phyloP scores from a whole-genome alignment of 768 basidiomycete genomes.

The Roridomyces roridus region DNA sequence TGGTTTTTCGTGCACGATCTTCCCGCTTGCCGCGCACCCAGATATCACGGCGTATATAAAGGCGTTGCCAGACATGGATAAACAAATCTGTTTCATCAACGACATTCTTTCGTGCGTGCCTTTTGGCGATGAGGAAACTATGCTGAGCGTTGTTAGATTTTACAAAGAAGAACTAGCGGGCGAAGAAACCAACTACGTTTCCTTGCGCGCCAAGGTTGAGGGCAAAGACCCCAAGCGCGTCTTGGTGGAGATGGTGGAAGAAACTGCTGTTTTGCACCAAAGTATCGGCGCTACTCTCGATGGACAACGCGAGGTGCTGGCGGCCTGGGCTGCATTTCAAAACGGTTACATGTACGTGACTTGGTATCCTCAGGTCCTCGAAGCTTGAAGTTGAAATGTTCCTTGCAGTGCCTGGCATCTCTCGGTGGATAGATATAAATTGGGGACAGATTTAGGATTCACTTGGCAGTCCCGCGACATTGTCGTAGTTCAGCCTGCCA shows the following conservation, averaged over 20 bases:
- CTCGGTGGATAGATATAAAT: not conserved
- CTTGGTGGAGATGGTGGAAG: slow-evolving; percentile 11
- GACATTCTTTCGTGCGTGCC: slow-evolving; percentile 28
- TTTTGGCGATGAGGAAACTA: not conserved
- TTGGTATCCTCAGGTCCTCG: not conserved
- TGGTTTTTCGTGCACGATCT: slow-evolving; percentile 20
- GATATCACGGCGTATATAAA: slow-evolving; percentile 22
- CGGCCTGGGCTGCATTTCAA: not conserved
- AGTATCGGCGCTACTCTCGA: not conserved
- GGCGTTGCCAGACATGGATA: slow-evolving; percentile 25
- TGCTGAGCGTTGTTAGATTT: slow-evolving; percentile 9
- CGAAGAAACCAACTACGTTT: slow-evolving; percentile 26
- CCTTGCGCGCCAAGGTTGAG: slow-evolving; percentile 21
- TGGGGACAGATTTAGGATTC: no score
- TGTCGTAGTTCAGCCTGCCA: no score
- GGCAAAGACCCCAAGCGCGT: slow-evolving; percentile 3
- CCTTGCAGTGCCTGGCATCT: not conserved
- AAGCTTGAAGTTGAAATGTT: no score
- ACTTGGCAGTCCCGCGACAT: no score
- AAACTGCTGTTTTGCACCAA: not conserved
- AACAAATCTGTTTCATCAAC: slow-evolving; percentile 16
- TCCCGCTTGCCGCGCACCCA: slow-evolving; percentile 16
- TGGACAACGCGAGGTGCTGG: not conserved
- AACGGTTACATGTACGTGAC: not conserved
- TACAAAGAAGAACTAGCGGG: slow-evolving; percentile 29